Percentiles rank a stretch among this genome's conserved stretches.
Conservation (phyloP, 306 rosid genomes). For the Dryas alaskensis region DNA sequence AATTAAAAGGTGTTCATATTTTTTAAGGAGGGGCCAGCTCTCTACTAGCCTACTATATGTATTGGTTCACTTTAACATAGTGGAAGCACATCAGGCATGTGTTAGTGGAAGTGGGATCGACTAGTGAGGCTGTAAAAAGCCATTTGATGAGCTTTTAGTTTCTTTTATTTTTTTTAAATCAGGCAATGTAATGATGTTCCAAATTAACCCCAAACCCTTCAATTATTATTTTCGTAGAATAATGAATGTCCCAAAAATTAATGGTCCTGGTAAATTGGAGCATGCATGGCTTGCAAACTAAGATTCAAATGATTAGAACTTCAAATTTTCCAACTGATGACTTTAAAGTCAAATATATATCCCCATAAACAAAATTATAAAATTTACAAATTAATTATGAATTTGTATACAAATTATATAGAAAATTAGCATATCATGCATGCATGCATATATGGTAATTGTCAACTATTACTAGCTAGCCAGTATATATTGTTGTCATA, state of each 20-base stretch:
- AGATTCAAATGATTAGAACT: background rate
- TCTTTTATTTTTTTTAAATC: too few relatives aligned
- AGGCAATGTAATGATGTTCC: constrained; percentile 11
- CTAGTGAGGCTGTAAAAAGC: constrained; percentile 23
- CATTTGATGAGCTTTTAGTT: background rate
- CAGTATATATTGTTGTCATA: too few relatives aligned
- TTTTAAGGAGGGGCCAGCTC: constrained; percentile 36
- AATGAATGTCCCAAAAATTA: background rate
- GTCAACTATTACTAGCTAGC: too few relatives aligned
- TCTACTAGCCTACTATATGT: constrained; percentile 8
- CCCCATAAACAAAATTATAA: background rate
- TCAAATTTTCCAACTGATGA: background rate
- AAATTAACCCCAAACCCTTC: constrained; percentile 1
- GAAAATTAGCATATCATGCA: background rate
- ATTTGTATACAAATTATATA: too few relatives aligned
- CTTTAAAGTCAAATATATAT: background rate
- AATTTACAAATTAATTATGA: background rate
- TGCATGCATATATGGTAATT: background rate
- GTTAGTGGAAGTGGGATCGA: constrained; percentile 17
- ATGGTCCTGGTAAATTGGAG: constrained; percentile 10
- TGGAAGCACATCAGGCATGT: constrained; percentile 49
- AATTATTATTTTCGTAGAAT: constrained; percentile 17
- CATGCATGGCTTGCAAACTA: background rate
- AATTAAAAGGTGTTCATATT: constrained; percentile 40
- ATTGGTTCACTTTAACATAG: constrained; percentile 50